Conservation (phyloP, 2,329 filamentous ascomycete genomes). For the Dactylellina haptotyla region DNA sequence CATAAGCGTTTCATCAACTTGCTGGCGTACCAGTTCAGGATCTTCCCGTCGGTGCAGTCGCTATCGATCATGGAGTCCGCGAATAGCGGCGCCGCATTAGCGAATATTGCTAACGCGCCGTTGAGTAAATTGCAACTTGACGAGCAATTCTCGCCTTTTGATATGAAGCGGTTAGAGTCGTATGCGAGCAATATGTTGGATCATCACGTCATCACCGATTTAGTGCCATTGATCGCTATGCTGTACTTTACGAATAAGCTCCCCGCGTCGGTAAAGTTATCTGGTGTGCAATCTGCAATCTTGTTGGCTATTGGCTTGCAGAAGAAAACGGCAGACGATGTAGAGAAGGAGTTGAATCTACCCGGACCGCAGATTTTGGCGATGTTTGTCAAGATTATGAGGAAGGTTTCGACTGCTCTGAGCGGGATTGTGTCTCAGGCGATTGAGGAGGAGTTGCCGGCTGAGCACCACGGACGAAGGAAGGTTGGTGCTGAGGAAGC, state of each 20-base stretch:
- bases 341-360: constrained; percentile 81
- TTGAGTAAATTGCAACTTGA: constrained; percentile 82
- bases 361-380: constrained; percentile 83
- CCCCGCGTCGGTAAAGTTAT: constrained; percentile 73
- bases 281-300: constrained; percentile 84
- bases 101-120: constrained; percentile 64
- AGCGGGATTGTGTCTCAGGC: constrained; percentile 77
- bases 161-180: constrained; percentile 91
- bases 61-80: constrained; percentile 90
- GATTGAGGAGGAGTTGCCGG: constrained; percentile 73
- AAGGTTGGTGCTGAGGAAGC: constrained; percentile 63
- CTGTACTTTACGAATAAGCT: constrained; percentile 87
- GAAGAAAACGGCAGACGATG: constrained; percentile 81
- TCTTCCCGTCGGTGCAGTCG: constrained; percentile 79
- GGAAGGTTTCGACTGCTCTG: constrained; percentile 85
- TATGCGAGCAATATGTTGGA: constrained; percentile 98
- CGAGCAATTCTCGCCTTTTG: constrained; percentile 82
- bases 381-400: constrained; percentile 96
- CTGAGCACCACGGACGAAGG: constrained; percentile 62
- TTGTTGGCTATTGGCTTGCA: constrained; percentile 91
- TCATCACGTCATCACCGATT: constrained; percentile 95
- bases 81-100: constrained; percentile 73
- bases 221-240: constrained; percentile 81
- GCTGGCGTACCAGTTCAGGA: constrained; percentile 89
- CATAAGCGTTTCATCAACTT: constrained; percentile 91